phyloP scores from a whole-genome alignment of 805 yeast species.

The Metschnikowia rubicola region DNA sequence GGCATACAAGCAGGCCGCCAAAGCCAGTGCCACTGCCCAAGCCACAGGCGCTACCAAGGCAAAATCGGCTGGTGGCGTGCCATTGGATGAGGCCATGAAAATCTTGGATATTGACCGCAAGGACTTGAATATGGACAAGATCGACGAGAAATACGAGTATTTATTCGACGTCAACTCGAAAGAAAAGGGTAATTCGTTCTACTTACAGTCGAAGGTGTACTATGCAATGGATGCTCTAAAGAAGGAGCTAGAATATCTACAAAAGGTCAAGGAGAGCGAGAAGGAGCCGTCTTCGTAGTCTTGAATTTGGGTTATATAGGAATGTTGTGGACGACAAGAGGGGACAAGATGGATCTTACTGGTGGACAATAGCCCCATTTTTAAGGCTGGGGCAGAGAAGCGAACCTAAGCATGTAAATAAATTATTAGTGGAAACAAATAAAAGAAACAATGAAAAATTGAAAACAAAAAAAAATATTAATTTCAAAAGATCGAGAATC shows the following conservation, averaged over 20 bases:
- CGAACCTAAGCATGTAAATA: no score
- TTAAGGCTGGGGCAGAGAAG: no score
- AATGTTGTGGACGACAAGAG: not conserved
- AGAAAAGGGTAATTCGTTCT: slow-evolving; percentile 95
- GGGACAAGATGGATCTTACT: not conserved
- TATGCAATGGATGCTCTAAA: slow-evolving; percentile 91
- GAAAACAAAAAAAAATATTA: no score
- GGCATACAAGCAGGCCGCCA: slow-evolving; percentile 95
- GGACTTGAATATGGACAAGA: slow-evolving; percentile 52
- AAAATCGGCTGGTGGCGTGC: slow-evolving; percentile 69
- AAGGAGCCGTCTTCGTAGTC: slow-evolving; percentile 10
- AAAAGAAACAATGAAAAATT: no score
- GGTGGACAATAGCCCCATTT: no score
- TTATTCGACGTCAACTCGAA: slow-evolving; percentile 85
- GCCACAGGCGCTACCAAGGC: slow-evolving; percentile 37
- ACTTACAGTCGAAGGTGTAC: slow-evolving; percentile 86
- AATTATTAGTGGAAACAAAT: no score
- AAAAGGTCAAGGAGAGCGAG: slow-evolving; percentile 38
- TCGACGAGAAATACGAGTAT: slow-evolving; percentile 71
- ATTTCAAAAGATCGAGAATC: no score
- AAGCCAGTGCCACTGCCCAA: slow-evolving; percentile 69
- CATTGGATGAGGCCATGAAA: slow-evolving; percentile 87
- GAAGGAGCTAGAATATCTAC: slow-evolving; percentile 64
- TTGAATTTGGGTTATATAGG: not conserved
- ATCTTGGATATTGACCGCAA: slow-evolving; percentile 74